Evolutionary conservation across 2,329 filamentous ascomycete genomes (phyloP).

Genomic region (Podosphaera fusca): DNA sequence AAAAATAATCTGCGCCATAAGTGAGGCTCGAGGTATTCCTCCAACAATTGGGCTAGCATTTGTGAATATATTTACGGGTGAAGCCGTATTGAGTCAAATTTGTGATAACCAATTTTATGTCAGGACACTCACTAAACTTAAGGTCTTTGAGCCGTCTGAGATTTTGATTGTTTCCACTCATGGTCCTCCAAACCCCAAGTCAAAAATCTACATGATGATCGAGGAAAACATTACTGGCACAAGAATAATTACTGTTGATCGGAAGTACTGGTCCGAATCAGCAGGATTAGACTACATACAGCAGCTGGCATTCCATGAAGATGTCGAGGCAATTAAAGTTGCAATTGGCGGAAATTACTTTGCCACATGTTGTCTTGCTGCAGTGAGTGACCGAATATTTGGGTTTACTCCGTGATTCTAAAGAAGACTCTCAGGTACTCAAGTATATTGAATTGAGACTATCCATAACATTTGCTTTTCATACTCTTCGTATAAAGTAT

Average conservation of each 20-base stretch:
- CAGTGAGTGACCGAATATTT: slow-evolving; percentile 30
- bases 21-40: slow-evolving; percentile 67
- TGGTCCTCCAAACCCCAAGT: slow-evolving; percentile 39
- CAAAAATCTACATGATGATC: slow-evolving; percentile 51
- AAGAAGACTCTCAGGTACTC: slow-evolving; percentile 32
- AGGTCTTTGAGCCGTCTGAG: slow-evolving; percentile 54
- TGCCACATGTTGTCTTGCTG: slow-evolving; percentile 63
- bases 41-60: slow-evolving; percentile 72
- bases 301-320: slow-evolving; percentile 54
- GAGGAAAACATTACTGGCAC: slow-evolving; percentile 46
- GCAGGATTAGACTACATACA: slow-evolving; percentile 57
- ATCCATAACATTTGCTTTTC: slow-evolving; percentile 43
- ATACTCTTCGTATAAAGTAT: slow-evolving; percentile 69
- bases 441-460: slow-evolving; percentile 58
- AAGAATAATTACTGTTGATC: slow-evolving; percentile 40
- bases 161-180: slow-evolving; percentile 57
- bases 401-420: slow-evolving; percentile 1
- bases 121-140: slow-evolving; percentile 67
- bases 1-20: slow-evolving; percentile 68
- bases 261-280: slow-evolving; percentile 64
- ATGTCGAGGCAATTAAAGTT: slow-evolving; percentile 60
- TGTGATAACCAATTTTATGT: slow-evolving; percentile 85
- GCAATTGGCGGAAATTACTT: slow-evolving; percentile 68
- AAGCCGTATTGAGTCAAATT: slow-evolving; percentile 72
- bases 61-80: slow-evolving; percentile 64